phyloP scores from a whole-genome alignment of 495 filamentous ascomycete species.

The Talaromyces adpressus region DNA sequence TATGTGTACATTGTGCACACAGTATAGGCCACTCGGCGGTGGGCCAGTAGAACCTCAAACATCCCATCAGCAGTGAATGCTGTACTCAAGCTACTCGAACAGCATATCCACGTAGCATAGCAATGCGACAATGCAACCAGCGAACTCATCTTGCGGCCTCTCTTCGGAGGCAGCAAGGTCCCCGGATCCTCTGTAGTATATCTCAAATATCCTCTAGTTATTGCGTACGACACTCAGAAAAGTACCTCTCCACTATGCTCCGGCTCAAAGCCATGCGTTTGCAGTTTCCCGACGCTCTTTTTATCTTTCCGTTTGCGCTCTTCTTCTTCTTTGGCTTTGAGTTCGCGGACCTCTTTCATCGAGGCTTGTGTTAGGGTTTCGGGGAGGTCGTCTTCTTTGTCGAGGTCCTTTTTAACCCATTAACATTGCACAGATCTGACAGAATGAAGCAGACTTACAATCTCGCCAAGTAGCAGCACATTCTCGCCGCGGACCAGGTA shows the following conservation, averaged over 20 bases:
- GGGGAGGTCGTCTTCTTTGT: constrained; percentile 86
- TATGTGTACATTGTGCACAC: background rate
- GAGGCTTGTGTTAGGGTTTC: constrained; percentile 59
- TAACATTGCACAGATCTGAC: background rate
- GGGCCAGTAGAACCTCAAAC: background rate
- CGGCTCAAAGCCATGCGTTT: constrained; percentile 76
- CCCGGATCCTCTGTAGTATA: background rate
- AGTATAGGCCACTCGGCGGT: background rate
- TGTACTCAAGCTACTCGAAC: background rate
- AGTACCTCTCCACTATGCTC: constrained; percentile 73
- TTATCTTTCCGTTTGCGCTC: constrained; percentile 68
- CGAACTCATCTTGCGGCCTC: background rate
- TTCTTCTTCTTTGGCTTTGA: constrained; percentile 61
- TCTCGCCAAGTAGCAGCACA: constrained; percentile 84
- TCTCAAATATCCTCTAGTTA: background rate
- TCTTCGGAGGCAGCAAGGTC: background rate
- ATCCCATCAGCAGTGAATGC: background rate
- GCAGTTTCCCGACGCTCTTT: constrained; percentile 57
- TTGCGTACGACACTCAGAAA: constrained; percentile 36
- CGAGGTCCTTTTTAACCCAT: constrained; percentile 56
- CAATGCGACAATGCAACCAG: background rate
- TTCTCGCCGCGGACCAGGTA: constrained; percentile 93
- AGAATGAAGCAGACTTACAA: constrained; percentile 45
- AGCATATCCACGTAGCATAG: background rate
- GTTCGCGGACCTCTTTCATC: constrained; percentile 58